These are phyloP conservation scores for Cardamine resedifolia DNA, from an alignment of 345 rosid genomes.

Conservation along the genomic window DNA sequence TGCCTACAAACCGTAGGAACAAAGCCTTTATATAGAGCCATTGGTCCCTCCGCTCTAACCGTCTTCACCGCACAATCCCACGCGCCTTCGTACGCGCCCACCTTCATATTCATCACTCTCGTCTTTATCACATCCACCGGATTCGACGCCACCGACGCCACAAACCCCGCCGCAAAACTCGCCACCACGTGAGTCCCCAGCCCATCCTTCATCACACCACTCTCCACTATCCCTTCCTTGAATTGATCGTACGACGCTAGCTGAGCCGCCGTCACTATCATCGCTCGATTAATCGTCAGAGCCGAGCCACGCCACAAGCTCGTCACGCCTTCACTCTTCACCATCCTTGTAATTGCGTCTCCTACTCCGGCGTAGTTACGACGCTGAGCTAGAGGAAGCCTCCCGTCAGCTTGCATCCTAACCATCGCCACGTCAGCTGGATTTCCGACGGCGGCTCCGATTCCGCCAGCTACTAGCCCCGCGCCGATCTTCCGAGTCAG, in stretches of 20 bases:
- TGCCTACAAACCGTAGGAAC: slow-evolving; percentile 79
- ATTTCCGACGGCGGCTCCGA: slow-evolving; percentile 77
- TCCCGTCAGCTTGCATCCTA: slow-evolving; percentile 83
- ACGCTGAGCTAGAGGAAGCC: slow-evolving; percentile 60
- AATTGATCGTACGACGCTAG: slow-evolving; percentile 73
- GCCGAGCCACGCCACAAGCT: slow-evolving; percentile 69
- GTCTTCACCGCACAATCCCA: slow-evolving; percentile 71
- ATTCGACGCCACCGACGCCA: slow-evolving; percentile 76
- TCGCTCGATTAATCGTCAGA: slow-evolving; percentile 72
- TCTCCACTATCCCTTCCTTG: slow-evolving; percentile 58
- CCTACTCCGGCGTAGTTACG: slow-evolving; percentile 67
- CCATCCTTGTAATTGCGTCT: slow-evolving; percentile 66
- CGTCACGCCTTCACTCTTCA: slow-evolving; percentile 45
- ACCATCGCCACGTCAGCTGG: slow-evolving; percentile 93
- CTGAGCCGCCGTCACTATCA: slow-evolving; percentile 81
- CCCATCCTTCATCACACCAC: slow-evolving; percentile 54
- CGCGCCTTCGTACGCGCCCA: slow-evolving; percentile 61
- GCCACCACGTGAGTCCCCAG: slow-evolving; percentile 72
- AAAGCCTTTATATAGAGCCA: slow-evolving; percentile 76
- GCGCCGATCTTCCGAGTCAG: slow-evolving; percentile 56
- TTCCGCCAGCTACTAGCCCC: slow-evolving; percentile 61
- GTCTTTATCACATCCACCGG: slow-evolving; percentile 88
- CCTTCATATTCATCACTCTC: slow-evolving; percentile 84
- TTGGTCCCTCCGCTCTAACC: slow-evolving; percentile 56
- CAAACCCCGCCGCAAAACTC: slow-evolving; percentile 74